phyloP scores from a whole-genome alignment of 1,284 basidiomycete species.

The Moesziomyces antarcticus region DNA sequence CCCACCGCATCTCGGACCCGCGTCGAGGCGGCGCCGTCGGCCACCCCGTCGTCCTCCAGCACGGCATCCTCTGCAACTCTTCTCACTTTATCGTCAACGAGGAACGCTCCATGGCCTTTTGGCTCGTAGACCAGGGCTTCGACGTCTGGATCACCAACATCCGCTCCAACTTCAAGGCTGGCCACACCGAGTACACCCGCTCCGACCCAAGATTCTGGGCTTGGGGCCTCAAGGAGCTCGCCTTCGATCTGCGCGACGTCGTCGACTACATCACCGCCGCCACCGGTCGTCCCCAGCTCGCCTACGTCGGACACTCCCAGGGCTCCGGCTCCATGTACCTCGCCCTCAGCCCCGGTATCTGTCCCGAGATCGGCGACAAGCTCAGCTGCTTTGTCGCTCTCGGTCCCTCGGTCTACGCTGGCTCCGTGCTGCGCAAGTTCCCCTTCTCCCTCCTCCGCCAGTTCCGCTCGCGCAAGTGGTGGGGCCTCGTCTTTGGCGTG shows the following conservation, averaged over 20 bases:
- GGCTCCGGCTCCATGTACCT: conserved; percentile 66
- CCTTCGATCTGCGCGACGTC: conserved; percentile 62
- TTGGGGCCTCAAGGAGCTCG: conserved; percentile 66
- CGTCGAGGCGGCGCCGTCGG: conserved; percentile 59
- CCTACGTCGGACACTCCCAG: conserved; percentile 66
- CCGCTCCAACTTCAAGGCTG: conserved; percentile 64
- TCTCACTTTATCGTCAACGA: conserved; percentile 64
- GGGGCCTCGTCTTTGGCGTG: conserved; percentile 65
- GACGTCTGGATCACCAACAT: conserved; percentile 68
- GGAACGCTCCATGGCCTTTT: conserved; percentile 66
- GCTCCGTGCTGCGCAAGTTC: conserved; percentile 63
- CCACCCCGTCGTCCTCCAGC: conserved; percentile 66
- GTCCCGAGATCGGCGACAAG: conserved; percentile 63
- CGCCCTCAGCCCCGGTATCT: conserved; percentile 62
- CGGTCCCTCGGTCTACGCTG: conserved; percentile 66
- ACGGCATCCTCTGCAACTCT: conserved; percentile 67
- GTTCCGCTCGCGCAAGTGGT: conserved; percentile 63
- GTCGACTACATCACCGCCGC: conserved; percentile 64
- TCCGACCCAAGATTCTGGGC: conserved; percentile 68
- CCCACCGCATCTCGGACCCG: conserved; percentile 66
- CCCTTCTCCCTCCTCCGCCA: conserved; percentile 63
- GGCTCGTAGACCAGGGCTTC: conserved; percentile 67
- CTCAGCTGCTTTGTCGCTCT: conserved; percentile 62
- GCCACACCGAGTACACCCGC: conserved; percentile 61
- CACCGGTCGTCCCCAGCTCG: conserved; percentile 58